Evolutionary conservation across 148 eudicot species (phyloP), one percentile per base, ranked within the genome.

Genomic region (Pharnaceum exiguum): DNA sequence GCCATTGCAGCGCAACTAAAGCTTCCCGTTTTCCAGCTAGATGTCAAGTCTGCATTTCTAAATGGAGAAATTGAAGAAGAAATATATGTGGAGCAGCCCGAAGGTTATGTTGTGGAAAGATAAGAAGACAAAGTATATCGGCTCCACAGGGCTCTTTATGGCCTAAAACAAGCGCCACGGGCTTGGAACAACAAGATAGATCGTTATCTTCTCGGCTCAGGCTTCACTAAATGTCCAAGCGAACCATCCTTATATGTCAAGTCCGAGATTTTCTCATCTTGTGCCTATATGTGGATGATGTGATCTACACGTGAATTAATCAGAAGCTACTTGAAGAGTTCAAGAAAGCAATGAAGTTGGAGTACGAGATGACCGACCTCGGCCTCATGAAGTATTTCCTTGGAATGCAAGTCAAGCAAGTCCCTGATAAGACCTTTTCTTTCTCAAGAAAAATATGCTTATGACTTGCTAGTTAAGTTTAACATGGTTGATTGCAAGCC

Each of bases 171-270:
- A 22, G 52, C 27, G 11, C 30, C 30, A 36, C 18, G 60, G 26
- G 69, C 67, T 16, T 71, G 67, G 67, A 33, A 59, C 31, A 60
- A 18, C 9, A 57, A 25, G 10, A 44, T 67, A 1, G 57, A 72
- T 2, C 7, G 6, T 0, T 40, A 51, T 21, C 22, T 68, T 25
- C 2, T 12, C 1, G 0, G 19, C 5, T n/a, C 36, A 13, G 52
- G 52, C 2, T 59, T 59, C 10, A 2, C 6, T 1, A 45, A 22
- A 10, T 38, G 59, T 9, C 46, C 37, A 21, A 17, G 50, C 19
- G 60, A 58, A 6, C 71, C 52, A 2, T 15, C 50, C 16, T 23
- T 61, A 0, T 61, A 35, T 19, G 8, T 24, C 15, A 61, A 49
- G 22, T 5, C 6, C 28, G 11, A 3, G 22, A 56, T 4, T 35